Conservation (phyloP, 2,329 filamentous ascomycete species). For the Neoscytalidium dimidiatum region DNA sequence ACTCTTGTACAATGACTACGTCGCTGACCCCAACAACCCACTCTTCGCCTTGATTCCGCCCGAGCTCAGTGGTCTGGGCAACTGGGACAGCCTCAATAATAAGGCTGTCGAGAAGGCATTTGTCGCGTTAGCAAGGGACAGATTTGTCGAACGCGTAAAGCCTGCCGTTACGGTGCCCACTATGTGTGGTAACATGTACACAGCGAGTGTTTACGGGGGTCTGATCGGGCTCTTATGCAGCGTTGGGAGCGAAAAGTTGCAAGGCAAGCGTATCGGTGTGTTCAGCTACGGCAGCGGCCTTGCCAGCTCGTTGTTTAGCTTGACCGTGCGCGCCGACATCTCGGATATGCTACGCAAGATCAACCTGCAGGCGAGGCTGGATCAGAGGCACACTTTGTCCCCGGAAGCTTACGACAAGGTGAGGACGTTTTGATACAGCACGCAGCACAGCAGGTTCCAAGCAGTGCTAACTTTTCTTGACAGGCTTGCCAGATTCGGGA, state of each 20-base stretch:
- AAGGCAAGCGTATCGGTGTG: conserved; percentile 53
- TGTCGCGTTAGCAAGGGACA: conserved; percentile 40
- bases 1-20: conserved; percentile 55
- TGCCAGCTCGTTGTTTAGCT: conserved; percentile 27
- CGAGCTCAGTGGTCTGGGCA: conserved; percentile 49
- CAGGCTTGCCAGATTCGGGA: neutral
- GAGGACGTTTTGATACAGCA: neutral
- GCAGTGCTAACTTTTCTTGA: neutral
- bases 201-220: conserved; percentile 53
- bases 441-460: neutral
- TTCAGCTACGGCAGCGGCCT: conserved; percentile 57
- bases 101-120: conserved; percentile 57
- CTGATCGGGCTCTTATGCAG: conserved; percentile 51
- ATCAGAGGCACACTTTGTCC: neutral
- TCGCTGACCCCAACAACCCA: conserved; percentile 47
- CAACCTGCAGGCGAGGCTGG: neutral
- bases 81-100: conserved; percentile 51
- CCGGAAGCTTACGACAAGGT: neutral
- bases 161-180: conserved; percentile 53
- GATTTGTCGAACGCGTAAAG: conserved; percentile 50
- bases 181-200: conserved; percentile 59
- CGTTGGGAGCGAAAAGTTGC: conserved; percentile 44
- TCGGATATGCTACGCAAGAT: neutral
- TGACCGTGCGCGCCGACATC: neutral
- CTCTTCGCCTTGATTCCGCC: conserved; percentile 53